Percentiles rank a stretch among this genome's conserved stretches.
Conservation (phyloP, 2,329 filamentous ascomycete genomes). For the Myriosclerotinia duriaeana region DNA sequence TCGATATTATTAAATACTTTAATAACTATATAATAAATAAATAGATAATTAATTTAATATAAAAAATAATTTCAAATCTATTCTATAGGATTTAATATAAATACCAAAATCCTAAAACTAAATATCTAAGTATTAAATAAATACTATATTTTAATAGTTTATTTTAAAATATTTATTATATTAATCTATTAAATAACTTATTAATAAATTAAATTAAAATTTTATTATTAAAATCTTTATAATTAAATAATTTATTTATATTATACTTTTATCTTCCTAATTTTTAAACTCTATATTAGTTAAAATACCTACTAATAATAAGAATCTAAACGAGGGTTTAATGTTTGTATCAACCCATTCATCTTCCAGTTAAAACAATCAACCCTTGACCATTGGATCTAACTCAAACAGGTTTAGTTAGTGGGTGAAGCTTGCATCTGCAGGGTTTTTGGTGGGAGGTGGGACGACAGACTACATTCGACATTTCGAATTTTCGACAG, state of each 20-base stretch:
- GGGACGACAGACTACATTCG: background rate
- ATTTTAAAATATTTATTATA: background rate
- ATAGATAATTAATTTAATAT: too few species aligned
- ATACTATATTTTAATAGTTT: too few species aligned
- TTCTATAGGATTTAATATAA: background rate
- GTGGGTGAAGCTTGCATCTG: conserved; percentile 13
- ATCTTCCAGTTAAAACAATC: background rate
- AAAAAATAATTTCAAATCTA: too few species aligned
- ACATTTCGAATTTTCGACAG: too few species aligned
- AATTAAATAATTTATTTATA: background rate
- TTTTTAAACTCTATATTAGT: background rate
- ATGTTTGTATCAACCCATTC: background rate
- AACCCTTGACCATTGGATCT: background rate
- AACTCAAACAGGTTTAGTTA: background rate
- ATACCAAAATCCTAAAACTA: background rate
- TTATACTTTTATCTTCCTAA: background rate
- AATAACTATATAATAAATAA: too few species aligned
- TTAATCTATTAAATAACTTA: conserved; percentile 1
- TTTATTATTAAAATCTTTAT: background rate
- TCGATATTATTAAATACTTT: too few species aligned
- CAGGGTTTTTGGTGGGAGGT: conserved; percentile 3
- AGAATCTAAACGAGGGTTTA: background rate
- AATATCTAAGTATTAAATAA: background rate
- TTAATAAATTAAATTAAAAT: background rate
- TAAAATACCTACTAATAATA: background rate